Conservation (phyloP, 805 yeast genomes). For the Spencermartinsiella europaea region DNA sequence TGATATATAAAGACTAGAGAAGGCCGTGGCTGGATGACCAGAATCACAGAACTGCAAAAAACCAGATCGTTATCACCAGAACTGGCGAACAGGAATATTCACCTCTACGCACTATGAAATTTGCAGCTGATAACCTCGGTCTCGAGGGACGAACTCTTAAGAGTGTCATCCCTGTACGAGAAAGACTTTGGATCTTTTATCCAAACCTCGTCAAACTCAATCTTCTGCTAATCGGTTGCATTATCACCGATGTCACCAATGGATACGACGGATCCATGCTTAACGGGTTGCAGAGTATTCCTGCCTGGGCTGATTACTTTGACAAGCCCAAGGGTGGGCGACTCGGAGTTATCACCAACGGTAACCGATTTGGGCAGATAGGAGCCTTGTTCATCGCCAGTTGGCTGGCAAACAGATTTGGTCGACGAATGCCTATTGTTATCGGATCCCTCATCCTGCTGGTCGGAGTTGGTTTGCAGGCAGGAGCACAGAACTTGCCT, state of each 20-base stretch:
- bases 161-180: constrained; percentile 17
- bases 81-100: too few relatives aligned
- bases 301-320: constrained; percentile 15
- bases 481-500: constrained; percentile 8
- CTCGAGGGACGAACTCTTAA: constrained; percentile 1
- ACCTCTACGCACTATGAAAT: too few relatives aligned
- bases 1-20: too few relatives aligned
- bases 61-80: too few relatives aligned
- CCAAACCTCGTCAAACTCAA: constrained; percentile 11
- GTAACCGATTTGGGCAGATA: constrained; percentile 37
- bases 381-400: neutral
- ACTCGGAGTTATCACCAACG: constrained; percentile 14
- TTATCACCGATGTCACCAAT: constrained; percentile 11
- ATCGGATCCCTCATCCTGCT: constrained; percentile 10
- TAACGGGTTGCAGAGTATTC: constrained; percentile 23
- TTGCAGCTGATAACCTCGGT: neutral
- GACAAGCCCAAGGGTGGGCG: constrained; percentile 12
- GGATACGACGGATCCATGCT: constrained; percentile 17
- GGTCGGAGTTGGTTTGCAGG: constrained; percentile 11
- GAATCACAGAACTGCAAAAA: too few relatives aligned
- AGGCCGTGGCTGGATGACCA: too few relatives aligned
- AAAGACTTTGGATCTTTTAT: constrained; percentile 12
- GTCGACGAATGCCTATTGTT: constrained; percentile 15
- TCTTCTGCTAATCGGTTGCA: constrained; percentile 10
- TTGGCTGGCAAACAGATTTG: constrained; percentile 46